Evolutionary conservation across 179 eudicot species (phyloP).

Genomic region (Beta macrorhiza): DNA sequence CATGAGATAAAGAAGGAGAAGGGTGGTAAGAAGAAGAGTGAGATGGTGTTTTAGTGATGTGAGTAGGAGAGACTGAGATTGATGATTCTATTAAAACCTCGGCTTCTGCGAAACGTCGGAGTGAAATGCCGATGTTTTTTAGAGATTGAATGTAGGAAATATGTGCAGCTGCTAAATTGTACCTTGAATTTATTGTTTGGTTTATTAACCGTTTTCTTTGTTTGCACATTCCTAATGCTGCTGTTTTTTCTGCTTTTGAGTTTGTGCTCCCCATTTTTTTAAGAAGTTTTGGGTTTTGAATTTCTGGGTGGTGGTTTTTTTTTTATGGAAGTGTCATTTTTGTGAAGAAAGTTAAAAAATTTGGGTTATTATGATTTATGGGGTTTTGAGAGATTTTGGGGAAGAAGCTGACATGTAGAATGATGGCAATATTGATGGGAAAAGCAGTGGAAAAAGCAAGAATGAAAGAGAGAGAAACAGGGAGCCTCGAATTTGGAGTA

Average conservation of each 20-base stretch:
- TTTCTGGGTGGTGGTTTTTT: neutral
- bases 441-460: neutral
- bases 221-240: slow-evolving; percentile 71
- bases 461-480: neutral
- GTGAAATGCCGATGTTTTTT: slow-evolving; percentile 59
- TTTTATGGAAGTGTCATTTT: too few relatives aligned
- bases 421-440: slow-evolving; percentile 2
- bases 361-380: neutral
- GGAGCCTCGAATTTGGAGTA: neutral
- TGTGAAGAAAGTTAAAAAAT: too few relatives aligned
- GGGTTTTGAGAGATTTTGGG: slow-evolving; percentile 10
- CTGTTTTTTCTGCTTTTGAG: slow-evolving; percentile 65
- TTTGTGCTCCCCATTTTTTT: slow-evolving; percentile 51
- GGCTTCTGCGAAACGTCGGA: slow-evolving; percentile 77
- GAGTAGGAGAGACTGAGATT: slow-evolving; percentile 37
- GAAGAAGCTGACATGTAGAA: slow-evolving; percentile 10
- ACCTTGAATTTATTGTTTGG: slow-evolving; percentile 76
- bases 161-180: slow-evolving; percentile 80
- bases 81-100: slow-evolving; percentile 57
- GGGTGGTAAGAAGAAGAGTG: slow-evolving; percentile 55
- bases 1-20: slow-evolving; percentile 64
- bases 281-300: neutral
- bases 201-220: slow-evolving; percentile 65
- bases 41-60: slow-evolving; percentile 50
- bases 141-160: slow-evolving; percentile 68